Conservation (phyloP, 208 protist species). For the Trypanosoma scelopori region DNA sequence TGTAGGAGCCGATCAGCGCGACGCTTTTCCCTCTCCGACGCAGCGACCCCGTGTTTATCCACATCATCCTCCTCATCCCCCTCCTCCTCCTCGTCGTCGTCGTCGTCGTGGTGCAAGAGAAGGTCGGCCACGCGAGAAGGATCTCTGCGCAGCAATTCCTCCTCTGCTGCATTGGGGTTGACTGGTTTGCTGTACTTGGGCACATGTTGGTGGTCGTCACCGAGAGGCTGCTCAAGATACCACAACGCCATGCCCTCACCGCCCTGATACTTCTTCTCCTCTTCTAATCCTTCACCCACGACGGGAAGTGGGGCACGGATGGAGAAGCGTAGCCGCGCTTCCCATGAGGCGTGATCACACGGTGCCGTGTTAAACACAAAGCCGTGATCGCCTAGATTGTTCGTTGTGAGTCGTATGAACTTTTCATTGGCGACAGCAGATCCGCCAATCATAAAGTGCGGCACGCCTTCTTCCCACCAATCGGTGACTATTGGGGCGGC, state of each 20-base stretch:
- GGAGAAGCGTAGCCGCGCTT: slow-evolving; percentile 68
- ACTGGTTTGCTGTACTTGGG: slow-evolving; percentile 77
- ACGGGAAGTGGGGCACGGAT: slow-evolving; percentile 59
- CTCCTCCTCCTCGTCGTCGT: slow-evolving; percentile 36
- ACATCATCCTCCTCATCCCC: slow-evolving; percentile 47
- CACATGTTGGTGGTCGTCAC: slow-evolving; percentile 81
- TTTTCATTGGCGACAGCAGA: slow-evolving; percentile 74
- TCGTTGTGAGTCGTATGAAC: slow-evolving; percentile 75
- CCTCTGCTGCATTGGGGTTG: slow-evolving; percentile 43
- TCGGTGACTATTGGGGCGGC: slow-evolving; percentile 70
- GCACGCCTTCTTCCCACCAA: slow-evolving; percentile 88
- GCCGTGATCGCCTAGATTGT: slow-evolving; percentile 67
- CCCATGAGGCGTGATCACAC: slow-evolving; percentile 75
- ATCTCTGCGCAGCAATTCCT: slow-evolving; percentile 45
- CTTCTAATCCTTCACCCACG: background rate
- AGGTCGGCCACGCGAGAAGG: slow-evolving; percentile 71
- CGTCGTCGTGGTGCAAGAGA: slow-evolving; percentile 51
- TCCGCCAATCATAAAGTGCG: slow-evolving; percentile 86
- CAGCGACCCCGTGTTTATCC: slow-evolving; percentile 48
- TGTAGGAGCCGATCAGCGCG: slow-evolving; percentile 33
- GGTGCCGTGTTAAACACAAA: slow-evolving; percentile 83
- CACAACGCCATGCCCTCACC: slow-evolving; percentile 84
- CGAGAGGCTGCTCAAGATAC: slow-evolving; percentile 79
- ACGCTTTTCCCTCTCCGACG: slow-evolving; percentile 20
- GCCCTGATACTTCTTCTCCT: slow-evolving; percentile 50